Conservation (phyloP, 306 rosid genomes). For the Begonia masoniana region DNA sequence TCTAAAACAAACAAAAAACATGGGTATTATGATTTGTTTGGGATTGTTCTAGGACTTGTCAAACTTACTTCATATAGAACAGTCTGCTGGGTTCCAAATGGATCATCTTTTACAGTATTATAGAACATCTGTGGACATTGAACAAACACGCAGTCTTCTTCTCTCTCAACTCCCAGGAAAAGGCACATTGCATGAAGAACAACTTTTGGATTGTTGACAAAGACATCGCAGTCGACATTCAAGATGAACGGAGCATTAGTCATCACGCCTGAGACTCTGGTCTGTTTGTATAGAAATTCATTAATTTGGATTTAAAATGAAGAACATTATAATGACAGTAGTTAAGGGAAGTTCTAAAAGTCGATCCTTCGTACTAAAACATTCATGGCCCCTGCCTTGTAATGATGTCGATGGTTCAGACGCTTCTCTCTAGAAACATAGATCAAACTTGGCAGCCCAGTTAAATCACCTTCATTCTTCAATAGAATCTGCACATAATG, state of each 20-base stretch:
- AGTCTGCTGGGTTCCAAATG: conserved; percentile 35
- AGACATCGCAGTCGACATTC: conserved; percentile 71
- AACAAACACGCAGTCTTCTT: conserved; percentile 41
- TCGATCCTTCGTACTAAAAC: conserved; percentile 23
- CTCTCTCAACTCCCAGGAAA: conserved; percentile 23
- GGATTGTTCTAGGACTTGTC: no score
- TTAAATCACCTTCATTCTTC: conserved; percentile 19
- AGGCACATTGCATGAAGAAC: conserved; percentile 33
- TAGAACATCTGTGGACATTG: conserved; percentile 47
- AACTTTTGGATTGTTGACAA: conserved; percentile 37
- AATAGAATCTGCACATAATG: conserved; percentile 26
- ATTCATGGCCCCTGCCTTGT: conserved; percentile 79
- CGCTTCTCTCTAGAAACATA: conserved; percentile 61
- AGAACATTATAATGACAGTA: background rate
- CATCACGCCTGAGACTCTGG: conserved; percentile 58
- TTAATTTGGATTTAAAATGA: background rate
- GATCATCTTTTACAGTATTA: conserved; percentile 42
- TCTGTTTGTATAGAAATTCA: conserved; percentile 10
- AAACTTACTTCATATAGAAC: conserved; percentile 15
- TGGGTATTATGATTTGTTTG: no score
- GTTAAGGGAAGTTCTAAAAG: background rate
- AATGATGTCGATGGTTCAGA: conserved; percentile 37
- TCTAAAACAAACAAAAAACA: no score
- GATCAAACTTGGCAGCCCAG: conserved; percentile 44
- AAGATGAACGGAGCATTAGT: conserved; percentile 55